Percentiles rank a stretch among this genome's conserved stretches.
These are phyloP conservation scores for Aspergillus persii DNA, from an alignment of 2,329 filamentous ascomycete genomes.

Conservation along the genomic window DNA sequence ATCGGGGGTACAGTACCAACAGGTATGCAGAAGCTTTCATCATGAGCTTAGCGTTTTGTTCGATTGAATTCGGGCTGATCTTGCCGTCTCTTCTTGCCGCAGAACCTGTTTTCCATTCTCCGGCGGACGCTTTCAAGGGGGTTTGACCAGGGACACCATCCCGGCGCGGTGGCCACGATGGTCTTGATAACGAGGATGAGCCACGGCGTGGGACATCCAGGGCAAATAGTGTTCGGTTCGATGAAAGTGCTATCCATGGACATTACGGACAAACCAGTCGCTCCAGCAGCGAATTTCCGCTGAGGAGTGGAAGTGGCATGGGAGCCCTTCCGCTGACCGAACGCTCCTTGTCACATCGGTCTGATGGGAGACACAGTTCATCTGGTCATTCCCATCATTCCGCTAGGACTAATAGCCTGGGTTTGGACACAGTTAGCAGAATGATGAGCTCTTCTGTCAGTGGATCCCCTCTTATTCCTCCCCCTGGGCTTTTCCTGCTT, in stretches of 20 bases:
- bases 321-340: conserved; percentile 81
- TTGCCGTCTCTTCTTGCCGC: conserved; percentile 3
- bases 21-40: conserved; percentile 56
- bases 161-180: conserved; percentile 74
- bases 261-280: conserved; percentile 83
- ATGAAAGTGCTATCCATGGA: conserved; percentile 89
- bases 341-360: conserved; percentile 88
- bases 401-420: conserved; percentile 80
- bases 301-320: conserved; percentile 75
- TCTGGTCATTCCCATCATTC: conserved; percentile 78
- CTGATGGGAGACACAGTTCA: conserved; percentile 90
- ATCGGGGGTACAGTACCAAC: conserved; percentile 81
- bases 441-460: conserved; percentile 61
- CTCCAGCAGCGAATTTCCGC: conserved; percentile 78
- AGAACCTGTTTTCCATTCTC: conserved; percentile 77
- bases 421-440: conserved; percentile 69
- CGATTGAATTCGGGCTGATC: not conserved
- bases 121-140: conserved; percentile 85
- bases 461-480: conserved; percentile 72
- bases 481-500: conserved; percentile 79
- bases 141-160: conserved; percentile 79
- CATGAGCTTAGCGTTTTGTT: not conserved
- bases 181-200: conserved; percentile 82
- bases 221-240: conserved; percentile 95
- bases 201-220: conserved; percentile 83